phyloP scores from a whole-genome alignment of 176 grass and related monocot species.

The Hsuehochloa calcarea region DNA sequence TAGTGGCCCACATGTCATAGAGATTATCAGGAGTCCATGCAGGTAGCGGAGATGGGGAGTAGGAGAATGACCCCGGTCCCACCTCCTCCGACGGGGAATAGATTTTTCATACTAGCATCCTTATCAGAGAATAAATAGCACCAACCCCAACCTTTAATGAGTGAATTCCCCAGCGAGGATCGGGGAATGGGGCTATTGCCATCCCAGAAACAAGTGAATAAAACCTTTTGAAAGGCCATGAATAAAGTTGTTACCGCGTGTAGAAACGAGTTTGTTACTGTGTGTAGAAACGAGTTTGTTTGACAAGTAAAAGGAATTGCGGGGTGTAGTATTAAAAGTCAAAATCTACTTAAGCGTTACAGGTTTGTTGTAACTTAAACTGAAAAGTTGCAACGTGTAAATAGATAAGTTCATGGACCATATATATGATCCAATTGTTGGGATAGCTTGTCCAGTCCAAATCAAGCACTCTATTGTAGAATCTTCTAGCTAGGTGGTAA shows the following conservation, averaged over 20 bases:
- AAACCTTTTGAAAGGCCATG: not conserved
- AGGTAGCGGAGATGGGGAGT: too few species aligned
- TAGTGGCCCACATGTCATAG: too few species aligned
- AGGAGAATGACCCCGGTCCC: too few species aligned
- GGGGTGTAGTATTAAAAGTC: not conserved
- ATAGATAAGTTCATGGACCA: not conserved
- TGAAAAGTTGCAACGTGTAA: not conserved
- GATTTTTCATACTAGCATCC: too few species aligned
- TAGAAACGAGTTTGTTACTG: not conserved
- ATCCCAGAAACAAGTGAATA: too few species aligned
- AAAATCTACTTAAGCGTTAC: too few species aligned
- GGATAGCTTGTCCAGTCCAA: not conserved
- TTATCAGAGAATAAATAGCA: too few species aligned
- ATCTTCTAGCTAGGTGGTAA: not conserved
- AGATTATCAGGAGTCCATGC: too few species aligned
- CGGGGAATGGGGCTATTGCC: too few species aligned
- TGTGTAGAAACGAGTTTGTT: not conserved
- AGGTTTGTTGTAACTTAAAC: not conserved
- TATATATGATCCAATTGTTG: not conserved
- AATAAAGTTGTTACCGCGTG: not conserved
- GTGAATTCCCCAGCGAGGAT: too few species aligned
- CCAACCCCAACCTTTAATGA: too few species aligned
- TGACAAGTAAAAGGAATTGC: not conserved
- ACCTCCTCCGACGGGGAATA: too few species aligned
- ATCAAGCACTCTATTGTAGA: not conserved